Conservation (phyloP, 1,284 basidiomycete species). For the Thelephora terrestris region DNA sequence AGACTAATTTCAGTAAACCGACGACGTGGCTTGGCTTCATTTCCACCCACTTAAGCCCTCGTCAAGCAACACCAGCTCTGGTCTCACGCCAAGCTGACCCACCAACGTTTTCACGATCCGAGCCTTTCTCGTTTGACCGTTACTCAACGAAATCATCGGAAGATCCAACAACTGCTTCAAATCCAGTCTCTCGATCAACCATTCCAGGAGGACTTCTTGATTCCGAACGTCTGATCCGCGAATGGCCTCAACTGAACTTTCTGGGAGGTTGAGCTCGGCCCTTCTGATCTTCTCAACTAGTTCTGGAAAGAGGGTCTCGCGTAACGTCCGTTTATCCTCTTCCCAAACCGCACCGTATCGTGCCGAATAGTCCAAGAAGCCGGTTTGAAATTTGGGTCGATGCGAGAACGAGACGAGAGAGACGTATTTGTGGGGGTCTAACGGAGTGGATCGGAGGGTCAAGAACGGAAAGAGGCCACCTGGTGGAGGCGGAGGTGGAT, state of each 20-base stretch:
- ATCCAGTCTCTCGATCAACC: constrained; percentile 42
- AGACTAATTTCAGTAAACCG: background rate
- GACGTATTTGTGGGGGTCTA: constrained; percentile 42
- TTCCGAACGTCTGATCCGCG: constrained; percentile 1
- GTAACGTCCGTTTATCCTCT: constrained; percentile 66
- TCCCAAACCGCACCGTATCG: constrained; percentile 82
- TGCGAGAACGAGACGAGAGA: constrained; percentile 70
- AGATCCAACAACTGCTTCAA: constrained; percentile 62
- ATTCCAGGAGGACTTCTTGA: constrained; percentile 32
- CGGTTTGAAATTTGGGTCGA: constrained; percentile 40
- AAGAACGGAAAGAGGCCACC: constrained; percentile 70
- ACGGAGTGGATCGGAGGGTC: constrained; percentile 17
- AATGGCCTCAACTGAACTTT: constrained; percentile 14
- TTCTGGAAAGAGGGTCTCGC: constrained; percentile 59
- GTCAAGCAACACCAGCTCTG: constrained; percentile 71
- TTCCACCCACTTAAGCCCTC: constrained; percentile 65
- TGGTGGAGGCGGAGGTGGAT: constrained; percentile 46
- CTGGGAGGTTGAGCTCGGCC: constrained; percentile 15
- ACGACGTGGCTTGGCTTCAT: background rate
- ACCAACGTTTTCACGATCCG: constrained; percentile 77
- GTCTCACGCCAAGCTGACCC: constrained; percentile 27
- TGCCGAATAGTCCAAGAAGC: constrained; percentile 87
- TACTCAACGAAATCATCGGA: constrained; percentile 76
- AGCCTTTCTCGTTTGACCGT: constrained; percentile 87
- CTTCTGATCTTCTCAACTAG: constrained; percentile 22